Evolutionary conservation across 495 filamentous ascomycete species (phyloP).

Genomic region (Cercophora newfieldiana): DNA sequence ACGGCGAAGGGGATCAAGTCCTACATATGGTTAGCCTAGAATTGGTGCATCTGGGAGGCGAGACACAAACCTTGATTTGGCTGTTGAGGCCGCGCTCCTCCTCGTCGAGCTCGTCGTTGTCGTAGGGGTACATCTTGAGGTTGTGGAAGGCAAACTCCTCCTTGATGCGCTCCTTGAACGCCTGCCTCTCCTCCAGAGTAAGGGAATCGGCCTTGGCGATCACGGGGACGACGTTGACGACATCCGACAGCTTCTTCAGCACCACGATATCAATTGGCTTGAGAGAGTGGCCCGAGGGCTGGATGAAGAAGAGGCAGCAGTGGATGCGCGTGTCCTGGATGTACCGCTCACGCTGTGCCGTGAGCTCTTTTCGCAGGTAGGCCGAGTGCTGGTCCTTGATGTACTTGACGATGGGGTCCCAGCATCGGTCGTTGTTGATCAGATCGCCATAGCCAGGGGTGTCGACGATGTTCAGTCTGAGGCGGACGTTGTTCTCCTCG

Average conservation of each 20-base stretch:
- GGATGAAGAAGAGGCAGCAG: slow-evolving; percentile 99
- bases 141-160: slow-evolving; percentile 99
- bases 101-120: slow-evolving; percentile 97
- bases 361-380: slow-evolving; percentile 98
- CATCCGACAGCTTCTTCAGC: slow-evolving; percentile 97
- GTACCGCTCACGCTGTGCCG: slow-evolving; percentile 98
- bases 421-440: slow-evolving; percentile 99
- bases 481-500: slow-evolving; percentile 98
- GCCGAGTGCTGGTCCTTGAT: slow-evolving; percentile 99
- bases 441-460: slow-evolving; percentile 98
- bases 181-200: slow-evolving; percentile 90
- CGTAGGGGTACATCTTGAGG: slow-evolving; percentile 99
- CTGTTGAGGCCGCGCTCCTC: slow-evolving; percentile 92
- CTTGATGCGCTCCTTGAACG: slow-evolving; percentile 99
- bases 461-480: slow-evolving; percentile 95
- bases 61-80: slow-evolving; percentile 82
- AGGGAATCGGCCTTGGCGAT: slow-evolving; percentile 98
- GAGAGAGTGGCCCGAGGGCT: slow-evolving; percentile 92
- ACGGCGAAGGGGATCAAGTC: slow-evolving; percentile 96
- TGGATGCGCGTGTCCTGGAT: slow-evolving; percentile 99
- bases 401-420: slow-evolving; percentile 99
- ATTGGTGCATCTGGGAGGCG: not conserved
- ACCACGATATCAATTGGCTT: slow-evolving; percentile 99
- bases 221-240: slow-evolving; percentile 98
- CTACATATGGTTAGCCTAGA: slow-evolving; percentile 44